Percentiles rank a stretch among this genome's conserved stretches.
Conservation (phyloP, 148 eudicot genomes). For the Linanthus parryae region DNA sequence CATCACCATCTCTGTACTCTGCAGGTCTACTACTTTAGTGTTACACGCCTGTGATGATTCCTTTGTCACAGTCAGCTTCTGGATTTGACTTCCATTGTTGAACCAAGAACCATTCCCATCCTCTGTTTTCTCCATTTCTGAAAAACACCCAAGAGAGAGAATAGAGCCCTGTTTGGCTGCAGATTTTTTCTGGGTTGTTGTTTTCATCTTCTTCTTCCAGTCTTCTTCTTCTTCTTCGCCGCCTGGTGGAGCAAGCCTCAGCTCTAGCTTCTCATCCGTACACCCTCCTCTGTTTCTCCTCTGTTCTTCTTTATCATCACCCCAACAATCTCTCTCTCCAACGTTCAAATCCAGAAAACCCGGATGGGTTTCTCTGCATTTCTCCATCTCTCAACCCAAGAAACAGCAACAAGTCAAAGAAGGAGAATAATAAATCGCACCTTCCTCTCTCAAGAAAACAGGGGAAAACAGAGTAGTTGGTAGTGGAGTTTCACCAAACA, state of each 20-base stretch:
- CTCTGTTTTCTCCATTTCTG: not conserved
- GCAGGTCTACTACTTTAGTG: slow-evolving; percentile 28
- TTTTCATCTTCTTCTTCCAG: slow-evolving; percentile 10
- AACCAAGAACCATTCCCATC: not conserved
- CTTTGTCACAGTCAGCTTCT: slow-evolving; percentile 22
- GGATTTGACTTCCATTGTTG: not conserved
- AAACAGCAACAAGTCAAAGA: too few species aligned
- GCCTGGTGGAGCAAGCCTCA: slow-evolving; percentile 58
- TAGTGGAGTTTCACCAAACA: too few species aligned
- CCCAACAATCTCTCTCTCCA: slow-evolving; percentile 19
- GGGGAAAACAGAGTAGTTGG: too few species aligned
- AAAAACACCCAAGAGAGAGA: slow-evolving; percentile 26
- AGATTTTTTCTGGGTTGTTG: not conserved
- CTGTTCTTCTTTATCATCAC: slow-evolving; percentile 1
- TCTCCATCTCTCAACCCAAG: not conserved
- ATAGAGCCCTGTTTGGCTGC: slow-evolving; percentile 13
- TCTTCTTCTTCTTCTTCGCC: slow-evolving; percentile 18
- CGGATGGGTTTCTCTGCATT: too few species aligned
- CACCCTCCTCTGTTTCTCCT: slow-evolving; percentile 12
- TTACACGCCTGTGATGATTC: slow-evolving; percentile 51
- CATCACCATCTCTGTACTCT: slow-evolving; percentile 25
- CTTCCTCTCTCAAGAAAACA: too few species aligned
- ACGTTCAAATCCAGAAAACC: too few species aligned
- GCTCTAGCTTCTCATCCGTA: slow-evolving; percentile 47
- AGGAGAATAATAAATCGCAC: too few species aligned